Conservation (phyloP, 78 protist species). For the Ministeria vibrans region DNA sequence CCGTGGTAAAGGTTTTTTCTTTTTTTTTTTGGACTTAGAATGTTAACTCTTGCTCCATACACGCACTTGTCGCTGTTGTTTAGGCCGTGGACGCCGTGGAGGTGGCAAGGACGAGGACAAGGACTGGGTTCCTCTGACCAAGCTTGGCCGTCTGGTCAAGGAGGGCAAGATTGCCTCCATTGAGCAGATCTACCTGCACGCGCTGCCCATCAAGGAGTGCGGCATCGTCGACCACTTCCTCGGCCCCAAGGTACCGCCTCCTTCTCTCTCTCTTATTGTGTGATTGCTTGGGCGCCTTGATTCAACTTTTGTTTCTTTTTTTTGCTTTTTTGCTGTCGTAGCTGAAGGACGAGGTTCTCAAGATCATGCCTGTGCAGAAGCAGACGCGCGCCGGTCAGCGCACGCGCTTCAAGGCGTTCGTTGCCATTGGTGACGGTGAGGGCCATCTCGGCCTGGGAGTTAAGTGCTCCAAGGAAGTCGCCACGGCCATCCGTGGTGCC, state of each 20-base stretch:
- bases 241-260: no score
- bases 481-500: conserved; percentile 99
- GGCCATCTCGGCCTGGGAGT: conserved; percentile 99
- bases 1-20: conserved; percentile 43
- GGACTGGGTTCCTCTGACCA: conserved; percentile 98
- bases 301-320: no score
- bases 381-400: conserved; percentile 99
- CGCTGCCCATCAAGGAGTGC: conserved; percentile 99
- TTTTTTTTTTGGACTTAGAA: no score
- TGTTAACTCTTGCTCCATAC: no score
- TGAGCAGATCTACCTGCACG: conserved; percentile 96
- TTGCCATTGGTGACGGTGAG: conserved; percentile 83
- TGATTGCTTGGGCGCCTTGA: no score
- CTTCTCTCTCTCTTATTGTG: no score
- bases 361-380: conserved; percentile 99
- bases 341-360: conserved; percentile 97
- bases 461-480: conserved; percentile 97
- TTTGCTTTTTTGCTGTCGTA: no score
- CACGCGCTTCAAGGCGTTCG: conserved; percentile 94
- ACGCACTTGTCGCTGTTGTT: conserved; percentile 20
- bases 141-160: conserved; percentile 98
- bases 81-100: conserved; percentile 77
- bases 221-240: conserved; percentile 94
- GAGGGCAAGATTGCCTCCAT: conserved; percentile 81
- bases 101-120: conserved; percentile 61